Evolutionary conservation across 83 land plant genomes (phyloP), one percentile per base, ranked within the genome.

Genomic region (Isoetes engelmannii): DNA sequence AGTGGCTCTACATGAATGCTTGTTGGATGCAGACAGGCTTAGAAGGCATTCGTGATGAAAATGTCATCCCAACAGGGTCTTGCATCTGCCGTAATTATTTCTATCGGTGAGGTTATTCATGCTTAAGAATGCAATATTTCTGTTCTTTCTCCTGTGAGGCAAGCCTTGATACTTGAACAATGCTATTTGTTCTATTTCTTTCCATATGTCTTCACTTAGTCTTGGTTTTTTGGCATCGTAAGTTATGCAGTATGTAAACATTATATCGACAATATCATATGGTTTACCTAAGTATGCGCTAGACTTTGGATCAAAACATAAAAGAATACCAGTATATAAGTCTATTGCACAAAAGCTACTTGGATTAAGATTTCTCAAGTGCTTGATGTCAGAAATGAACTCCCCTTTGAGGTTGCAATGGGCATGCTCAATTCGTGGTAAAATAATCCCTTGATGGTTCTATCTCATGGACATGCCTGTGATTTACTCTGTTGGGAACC

Each of bases 21-120:
- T 28, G 2, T 28, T 28, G 37, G 37, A 28, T 59, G 50, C 79
- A 90, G 98, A 85, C 99, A 76, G 99, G 99, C 15, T 71, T 94
- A 47, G 99, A 96, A 28, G 99, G 99, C 66, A 90, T 90, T 47
- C 83, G 97, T 20, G 99, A 94, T 87, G 99, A 96, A 9, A 94
- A 94, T 77, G 85, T 94, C 53, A 72, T 94, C 49, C 57, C 68
- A 19, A 65, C 86, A 47, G 68, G 83, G 74, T 6, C 87, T 94
- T 64, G 83, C 82, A 58, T 72, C 73, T 43, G 70, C 99, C 48
- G 82, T 94, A 37, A 90, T 94, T 72, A 89, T 92, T 49, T 81
- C 87, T 55, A 82, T 94, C 53, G 96, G 86, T 12, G 74, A 77
- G 61, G 99, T n/a, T n/a, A n/a, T 74, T 59, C 0, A 72, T 84